Conservation (phyloP, 371 early-diverging fungal genomes). For the Mortierella sp. region DNA sequence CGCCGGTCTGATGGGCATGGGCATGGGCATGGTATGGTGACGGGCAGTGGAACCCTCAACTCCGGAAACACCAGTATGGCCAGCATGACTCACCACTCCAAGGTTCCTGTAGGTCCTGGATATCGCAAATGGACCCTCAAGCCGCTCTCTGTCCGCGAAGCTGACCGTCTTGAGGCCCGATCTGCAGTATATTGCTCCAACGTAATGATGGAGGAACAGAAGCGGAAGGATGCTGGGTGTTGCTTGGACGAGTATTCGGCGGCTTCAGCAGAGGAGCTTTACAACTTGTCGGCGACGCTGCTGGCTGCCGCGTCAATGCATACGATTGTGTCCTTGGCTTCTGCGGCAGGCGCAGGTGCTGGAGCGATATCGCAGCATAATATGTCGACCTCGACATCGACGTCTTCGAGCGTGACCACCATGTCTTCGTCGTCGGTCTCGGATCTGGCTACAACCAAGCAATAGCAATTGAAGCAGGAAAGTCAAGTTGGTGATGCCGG, state of each 20-base stretch:
- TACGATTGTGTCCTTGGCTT: slow-evolving; percentile 9
- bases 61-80: not conserved
- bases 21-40: slow-evolving; percentile 17
- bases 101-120: slow-evolving; percentile 46
- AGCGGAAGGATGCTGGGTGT: slow-evolving; percentile 47
- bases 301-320: slow-evolving; percentile 30
- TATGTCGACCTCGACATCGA: slow-evolving; percentile 18
- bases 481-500: not conserved
- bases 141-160: slow-evolving; percentile 53
- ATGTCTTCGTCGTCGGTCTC: slow-evolving; percentile 16
- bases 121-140: slow-evolving; percentile 58
- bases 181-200: slow-evolving; percentile 40
- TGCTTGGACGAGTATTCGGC: slow-evolving; percentile 45
- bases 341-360: not conserved
- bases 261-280: slow-evolving; percentile 38
- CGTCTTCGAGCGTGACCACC: slow-evolving; percentile 19
- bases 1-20: slow-evolving; percentile 15
- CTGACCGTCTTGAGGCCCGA: slow-evolving; percentile 49
- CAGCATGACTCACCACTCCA: slow-evolving; percentile 19
- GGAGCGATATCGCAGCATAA: not conserved
- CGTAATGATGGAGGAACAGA: slow-evolving; percentile 51
- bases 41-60: slow-evolving; percentile 1
- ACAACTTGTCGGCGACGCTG: slow-evolving; percentile 23
- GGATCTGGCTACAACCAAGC: slow-evolving; percentile 10
- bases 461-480: not conserved